A percentile compares a stretch with the other conserved stretches of the same genome.
phyloP scores from a whole-genome alignment of 2,329 filamentous ascomycete species.

The Aschersonia sp. region DNA sequence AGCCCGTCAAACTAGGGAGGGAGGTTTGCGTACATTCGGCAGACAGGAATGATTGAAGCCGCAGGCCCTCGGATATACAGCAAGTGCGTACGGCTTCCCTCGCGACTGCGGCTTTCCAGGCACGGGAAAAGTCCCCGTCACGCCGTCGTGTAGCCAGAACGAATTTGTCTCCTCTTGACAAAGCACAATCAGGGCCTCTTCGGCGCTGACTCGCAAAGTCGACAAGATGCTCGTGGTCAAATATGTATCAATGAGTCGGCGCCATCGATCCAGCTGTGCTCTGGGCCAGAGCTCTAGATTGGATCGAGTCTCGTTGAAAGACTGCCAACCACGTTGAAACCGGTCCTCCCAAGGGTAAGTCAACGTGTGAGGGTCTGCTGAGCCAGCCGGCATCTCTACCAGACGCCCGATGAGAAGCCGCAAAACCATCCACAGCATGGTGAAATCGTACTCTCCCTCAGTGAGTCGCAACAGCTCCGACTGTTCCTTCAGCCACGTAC shows the following conservation, averaged over 20 bases:
- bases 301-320: not conserved
- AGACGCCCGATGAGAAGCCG: not conserved
- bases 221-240: not conserved
- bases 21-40: not conserved
- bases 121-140: not conserved
- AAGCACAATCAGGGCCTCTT: not conserved
- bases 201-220: not conserved
- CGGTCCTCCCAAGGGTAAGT: not conserved
- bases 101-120: not conserved
- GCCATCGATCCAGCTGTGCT: not conserved
- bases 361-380: not conserved
- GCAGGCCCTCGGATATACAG: not conserved
- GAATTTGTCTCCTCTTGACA: not conserved
- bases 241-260: not conserved
- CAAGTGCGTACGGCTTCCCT: not conserved
- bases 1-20: not conserved
- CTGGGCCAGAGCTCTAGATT: not conserved
- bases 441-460: not conserved
- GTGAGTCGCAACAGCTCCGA: not conserved
- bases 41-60: not conserved
- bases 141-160: not conserved
- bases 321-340: not conserved
- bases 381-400: not conserved
- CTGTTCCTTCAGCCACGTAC: not conserved
- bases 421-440: not conserved